Evolutionary conservation across 306 rosid species (phyloP).

Genomic region (Delonix regia): DNA sequence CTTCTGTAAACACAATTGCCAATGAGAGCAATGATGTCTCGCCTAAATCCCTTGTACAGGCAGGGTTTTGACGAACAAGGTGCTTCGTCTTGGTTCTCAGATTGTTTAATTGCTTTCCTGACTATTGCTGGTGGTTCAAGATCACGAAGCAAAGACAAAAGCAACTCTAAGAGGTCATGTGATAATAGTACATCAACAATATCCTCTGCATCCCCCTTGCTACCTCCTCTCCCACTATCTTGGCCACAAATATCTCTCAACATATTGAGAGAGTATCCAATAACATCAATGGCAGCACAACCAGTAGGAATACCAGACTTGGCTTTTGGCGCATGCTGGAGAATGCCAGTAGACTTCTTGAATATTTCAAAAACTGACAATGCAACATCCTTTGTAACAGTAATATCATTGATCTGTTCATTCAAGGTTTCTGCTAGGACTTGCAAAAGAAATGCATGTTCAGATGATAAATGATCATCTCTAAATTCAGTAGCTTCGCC

Average conservation of each 20-base stretch:
- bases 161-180: slow-evolving; percentile 55
- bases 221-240: slow-evolving; percentile 42
- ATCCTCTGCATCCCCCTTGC: slow-evolving; percentile 37
- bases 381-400: slow-evolving; percentile 49
- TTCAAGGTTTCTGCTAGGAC: slow-evolving; percentile 57
- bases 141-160: slow-evolving; percentile 59
- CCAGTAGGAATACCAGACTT: slow-evolving; percentile 72
- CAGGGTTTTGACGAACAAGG: slow-evolving; percentile 49
- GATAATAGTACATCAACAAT: slow-evolving; percentile 57
- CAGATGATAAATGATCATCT: slow-evolving; percentile 42
- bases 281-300: slow-evolving; percentile 50
- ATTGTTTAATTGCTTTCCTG: slow-evolving; percentile 56
- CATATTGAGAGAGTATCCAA: slow-evolving; percentile 72
- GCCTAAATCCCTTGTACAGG: slow-evolving; percentile 74
- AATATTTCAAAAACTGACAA: slow-evolving; percentile 58
- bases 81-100: slow-evolving; percentile 41
- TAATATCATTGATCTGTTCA: slow-evolving; percentile 50
- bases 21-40: slow-evolving; percentile 70
- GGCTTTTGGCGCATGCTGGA: slow-evolving; percentile 39
- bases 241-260: slow-evolving; percentile 71
- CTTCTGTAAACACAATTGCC: slow-evolving; percentile 71
- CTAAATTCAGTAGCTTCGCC: slow-evolving; percentile 32
- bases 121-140: slow-evolving; percentile 78
- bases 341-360: slow-evolving; percentile 50
- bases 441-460: slow-evolving; percentile 62